Percentiles rank a stretch among this genome's conserved stretches.
Conservation (phyloP, 1,284 basidiomycete genomes). For the Cryptococcus sp. region DNA sequence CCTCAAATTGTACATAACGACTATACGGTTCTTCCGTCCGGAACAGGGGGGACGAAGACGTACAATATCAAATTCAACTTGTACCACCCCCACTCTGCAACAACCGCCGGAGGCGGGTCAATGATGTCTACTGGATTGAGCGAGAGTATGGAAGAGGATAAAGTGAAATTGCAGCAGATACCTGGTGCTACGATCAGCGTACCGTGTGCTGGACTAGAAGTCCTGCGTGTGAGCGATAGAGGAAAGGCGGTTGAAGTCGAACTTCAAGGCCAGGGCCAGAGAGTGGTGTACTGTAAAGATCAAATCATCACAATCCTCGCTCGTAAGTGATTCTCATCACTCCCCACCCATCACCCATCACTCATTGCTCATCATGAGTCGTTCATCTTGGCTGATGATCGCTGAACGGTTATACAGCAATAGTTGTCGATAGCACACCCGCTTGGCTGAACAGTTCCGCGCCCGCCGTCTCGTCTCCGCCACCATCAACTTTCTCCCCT, state of each 20-base stretch:
- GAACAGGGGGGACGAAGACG: background rate
- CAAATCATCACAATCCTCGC: background rate
- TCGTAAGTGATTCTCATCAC: slow-evolving; percentile 12
- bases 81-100: background rate
- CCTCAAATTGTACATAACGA: slow-evolving; percentile 1
- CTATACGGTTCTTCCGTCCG: background rate
- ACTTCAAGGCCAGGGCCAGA: slow-evolving; percentile 10
- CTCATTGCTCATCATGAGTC: background rate
- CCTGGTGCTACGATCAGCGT: background rate
- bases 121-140: too few species aligned
- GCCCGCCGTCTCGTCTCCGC: slow-evolving; percentile 12
- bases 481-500: too few species aligned
- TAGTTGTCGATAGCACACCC: background rate
- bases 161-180: background rate
- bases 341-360: background rate
- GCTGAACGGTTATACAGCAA: background rate
- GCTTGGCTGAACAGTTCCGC: slow-evolving; percentile 5
- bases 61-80: background rate
- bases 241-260: background rate
- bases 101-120: slow-evolving; percentile 1
- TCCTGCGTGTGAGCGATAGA: slow-evolving; percentile 1
- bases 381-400: background rate
- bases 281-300: slow-evolving; percentile 2
- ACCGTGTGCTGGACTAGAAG: slow-evolving; percentile 5
- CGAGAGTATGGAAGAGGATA: slow-evolving; percentile 1